Base-by-base conservation (phyloP, 345 rosid species). In the Corymbia maculata region DNA sequence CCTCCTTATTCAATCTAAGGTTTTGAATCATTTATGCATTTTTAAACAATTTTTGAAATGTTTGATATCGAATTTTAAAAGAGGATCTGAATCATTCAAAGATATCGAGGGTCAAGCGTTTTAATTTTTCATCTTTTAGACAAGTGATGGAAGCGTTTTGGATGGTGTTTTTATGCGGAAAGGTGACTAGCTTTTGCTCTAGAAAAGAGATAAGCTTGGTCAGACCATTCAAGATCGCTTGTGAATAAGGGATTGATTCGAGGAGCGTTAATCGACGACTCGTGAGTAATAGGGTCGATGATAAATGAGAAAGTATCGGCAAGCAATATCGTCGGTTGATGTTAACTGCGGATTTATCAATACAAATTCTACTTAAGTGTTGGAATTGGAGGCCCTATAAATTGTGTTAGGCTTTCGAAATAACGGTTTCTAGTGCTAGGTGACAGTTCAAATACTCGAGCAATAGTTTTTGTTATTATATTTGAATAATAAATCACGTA, bases 131-230 rank as follows among this genome's bases (percentile, higher is more conserved):
- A 55, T 22, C 12, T 9, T 9, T 22, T 1, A 21, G 6, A 22
- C 61, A 9, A 55, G 6, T 55, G 61, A 55, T 55, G 2, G 13
- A 2, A 22, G 24, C 5, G 9, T 1, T 22, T 6, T 22, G 0
- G 28, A 8, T 55, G 21, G 13, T 55, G 28, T 22, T 55, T 55
- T 55, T 55, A 55, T 22, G 0, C 5, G 0, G 0, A 55, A 55
- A 55, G 28, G 0, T 55, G 61, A 22, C 6, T 55, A 2, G 28
- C 13, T 55, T 55, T 55, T 11, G 28, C 9, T 55, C 22, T 55
- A 10, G 2, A 55, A 55, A 55, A 5, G 6, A 55, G 28, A 55
- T 2, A 12, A 22, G 13, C 6, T 22, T 1, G 12, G 61, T 55
- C 0, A 5, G 24, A 55, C 1, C 4, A 55, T 55, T 36, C 13